Evolutionary conservation across 1,284 basidiomycete genomes (phyloP), one percentile per base, ranked within the genome.

Genomic region (Cryptococcus deneoformans): DNA sequence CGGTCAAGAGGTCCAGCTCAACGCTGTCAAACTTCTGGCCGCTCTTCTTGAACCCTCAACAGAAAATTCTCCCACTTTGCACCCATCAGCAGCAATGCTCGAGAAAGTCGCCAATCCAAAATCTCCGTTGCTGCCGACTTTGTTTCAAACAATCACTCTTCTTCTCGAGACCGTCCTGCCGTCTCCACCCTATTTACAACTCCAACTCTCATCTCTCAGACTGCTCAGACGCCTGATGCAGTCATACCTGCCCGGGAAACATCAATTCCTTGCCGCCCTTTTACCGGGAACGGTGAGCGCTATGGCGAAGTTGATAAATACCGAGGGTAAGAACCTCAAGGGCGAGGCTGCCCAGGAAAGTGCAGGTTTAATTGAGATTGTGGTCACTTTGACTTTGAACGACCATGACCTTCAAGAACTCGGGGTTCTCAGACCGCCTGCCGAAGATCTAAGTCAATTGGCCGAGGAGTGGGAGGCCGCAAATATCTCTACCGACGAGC

Each of bases 71-170:
- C 38, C 37, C 34, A 36, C 9, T 12, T 4, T 24, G n/a, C 84
- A 43, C 62, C 77, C 45, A 70, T 80, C 61, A 75, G 85, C 57
- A 74, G 81, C 69, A 68, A 78, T 52, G 82, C 84, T 83, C 0
- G 81, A 80, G 50, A 43, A 52, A 10, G 61, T 78, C 76, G 39
- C 62, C 70, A 55, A 81, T 74, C 53, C 86, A 1, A 63, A 60
- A 38, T 63, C 71, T 2, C 60, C 68, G 1, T 65, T 91, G 64
- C 79, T 88, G 42, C 88, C 93, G 2, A 82, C 94, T 37, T 79
- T 94, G 38, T 92, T 92, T 10, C 89, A 90, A 73, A 90, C 87
- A 2, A 76, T 95, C 52, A 86, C 89, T 60, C 82, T 86, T 2
- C 79, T 92, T 9, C 79, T 94, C 50, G 75, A 72, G 11, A 63